These are phyloP conservation scores for Backusella westeae DNA, from an alignment of 192 early-diverging fungal genomes.

Conservation along the genomic window DNA sequence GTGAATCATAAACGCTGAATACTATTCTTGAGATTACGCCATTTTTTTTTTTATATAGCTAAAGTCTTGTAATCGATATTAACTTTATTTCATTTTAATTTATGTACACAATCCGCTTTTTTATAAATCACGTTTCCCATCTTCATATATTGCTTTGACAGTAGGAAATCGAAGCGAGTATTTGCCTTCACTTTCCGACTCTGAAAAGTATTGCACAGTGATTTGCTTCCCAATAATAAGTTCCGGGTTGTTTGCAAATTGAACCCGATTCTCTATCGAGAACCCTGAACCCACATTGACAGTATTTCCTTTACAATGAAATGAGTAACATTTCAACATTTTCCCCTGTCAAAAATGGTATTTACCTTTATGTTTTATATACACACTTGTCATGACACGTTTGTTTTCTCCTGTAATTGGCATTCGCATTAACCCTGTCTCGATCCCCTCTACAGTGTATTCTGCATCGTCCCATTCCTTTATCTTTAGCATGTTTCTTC, in stretches of 20 bases:
- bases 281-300: conserved; percentile 58
- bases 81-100: too few relatives aligned
- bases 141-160: conserved; percentile 50
- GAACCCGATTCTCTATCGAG: conserved; percentile 38
- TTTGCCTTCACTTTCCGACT: conserved; percentile 23
- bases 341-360: not conserved
- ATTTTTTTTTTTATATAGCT: too few relatives aligned
- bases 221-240: conserved; percentile 50
- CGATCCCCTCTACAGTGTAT: conserved; percentile 42
- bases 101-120: too few relatives aligned
- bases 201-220: conserved; percentile 53
- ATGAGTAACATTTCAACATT: not conserved
- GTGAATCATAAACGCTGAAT: too few relatives aligned
- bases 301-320: conserved; percentile 25
- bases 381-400: conserved; percentile 40
- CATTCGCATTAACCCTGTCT: conserved; percentile 43
- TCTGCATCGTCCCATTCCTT: conserved; percentile 56
- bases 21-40: too few relatives aligned
- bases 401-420: conserved; percentile 34
- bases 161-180: conserved; percentile 50
- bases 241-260: conserved; percentile 42
- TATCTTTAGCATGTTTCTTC: conserved; percentile 48
- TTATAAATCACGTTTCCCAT: conserved; percentile 21
- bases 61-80: too few relatives aligned
- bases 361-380: conserved; percentile 42